Evolutionary conservation across 2,329 filamentous ascomycete species (phyloP), one percentile per base, ranked within the genome.

Genomic region (Penicillium fuscoglaucum): DNA sequence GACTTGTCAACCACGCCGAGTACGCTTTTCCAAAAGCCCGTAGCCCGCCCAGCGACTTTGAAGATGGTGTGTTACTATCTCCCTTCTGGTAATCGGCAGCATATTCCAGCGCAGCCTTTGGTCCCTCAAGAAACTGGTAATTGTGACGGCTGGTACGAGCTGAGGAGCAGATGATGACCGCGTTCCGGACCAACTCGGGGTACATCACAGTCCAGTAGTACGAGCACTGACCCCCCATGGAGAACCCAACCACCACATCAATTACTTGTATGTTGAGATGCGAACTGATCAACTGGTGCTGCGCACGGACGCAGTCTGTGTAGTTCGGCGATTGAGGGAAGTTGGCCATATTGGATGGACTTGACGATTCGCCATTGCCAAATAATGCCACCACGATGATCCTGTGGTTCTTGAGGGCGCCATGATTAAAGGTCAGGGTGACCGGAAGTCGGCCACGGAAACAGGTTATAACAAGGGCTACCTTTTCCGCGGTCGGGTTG

Each of bases 401-500:
- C 57, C 79, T 74, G 66, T 80, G 68, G 28, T 71, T 59, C 33
- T 66, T 68, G 1, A 82, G 66, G 0, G 77, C 75, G 5, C 75
- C 74, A 6, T 69, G 65, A 48, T 78, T 72, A 61, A 83, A 84
- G 45, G 74, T 82, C 3, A 81, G 63, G 1, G 83, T 84, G 2
- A 70, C 76, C 31, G 78, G 75, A 19, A 86, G 77, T 9, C 75
- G 75, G 26, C 84, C 83, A 6, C 79, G 77, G 66, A 82, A 86
- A 68, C 83, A 86, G 2, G 83, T 85, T 26, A 80, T 78, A 13
- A 86, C 28, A 21, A 47, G 45, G 12, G 45, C 45, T 9, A 21
- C 28, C 4, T 33, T 33, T 2, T 33, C 28, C 12, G 19, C 45
- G 10, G 12, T 15, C 2, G 45, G 28, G 9, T 47, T 47, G 4